These are phyloP conservation scores for Groenewaldozyma tartarivorans DNA, from an alignment of 805 yeast species.

Conservation along the genomic window DNA sequence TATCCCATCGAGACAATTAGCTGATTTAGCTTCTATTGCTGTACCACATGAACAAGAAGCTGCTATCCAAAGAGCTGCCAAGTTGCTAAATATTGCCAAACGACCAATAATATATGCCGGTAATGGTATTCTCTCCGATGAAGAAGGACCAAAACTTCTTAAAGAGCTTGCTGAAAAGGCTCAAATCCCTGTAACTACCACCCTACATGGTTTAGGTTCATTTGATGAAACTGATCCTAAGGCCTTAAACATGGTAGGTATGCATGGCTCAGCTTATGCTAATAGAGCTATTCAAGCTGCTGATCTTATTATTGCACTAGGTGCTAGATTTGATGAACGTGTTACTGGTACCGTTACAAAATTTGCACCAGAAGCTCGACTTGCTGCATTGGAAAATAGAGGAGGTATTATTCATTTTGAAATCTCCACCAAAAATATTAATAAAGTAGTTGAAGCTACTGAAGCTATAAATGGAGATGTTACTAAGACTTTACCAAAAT, in stretches of 20 bases:
- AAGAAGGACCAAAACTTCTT: constrained; percentile 68
- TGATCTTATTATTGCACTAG: constrained; percentile 86
- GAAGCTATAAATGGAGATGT: constrained; percentile 97
- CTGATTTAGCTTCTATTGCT: constrained; percentile 58
- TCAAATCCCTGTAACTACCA: constrained; percentile 90
- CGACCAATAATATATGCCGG: constrained; percentile 88
- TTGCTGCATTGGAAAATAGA: constrained; percentile 76
- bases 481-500: constrained; percentile 58
- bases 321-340: constrained; percentile 98
- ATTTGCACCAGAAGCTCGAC: constrained; percentile 89
- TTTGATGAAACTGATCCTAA: constrained; percentile 87
- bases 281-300: constrained; percentile 90
- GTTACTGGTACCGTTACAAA: constrained; percentile 79
- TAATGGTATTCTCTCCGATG: constrained; percentile 74
- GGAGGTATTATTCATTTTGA: constrained; percentile 98
- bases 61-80: constrained; percentile 69
- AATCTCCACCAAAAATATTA: constrained; percentile 92
- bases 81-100: constrained; percentile 70
- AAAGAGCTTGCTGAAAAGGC: constrained; percentile 86
- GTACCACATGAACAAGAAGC: constrained; percentile 66
- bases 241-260: constrained; percentile 92
- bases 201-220: constrained; percentile 88
- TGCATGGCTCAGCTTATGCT: constrained; percentile 97
- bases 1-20: constrained; percentile 47
- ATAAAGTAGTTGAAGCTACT: constrained; percentile 89